Evolutionary conservation across 805 yeast genomes (phyloP).

Genomic region (Saccharomycopsis selenospora): DNA sequence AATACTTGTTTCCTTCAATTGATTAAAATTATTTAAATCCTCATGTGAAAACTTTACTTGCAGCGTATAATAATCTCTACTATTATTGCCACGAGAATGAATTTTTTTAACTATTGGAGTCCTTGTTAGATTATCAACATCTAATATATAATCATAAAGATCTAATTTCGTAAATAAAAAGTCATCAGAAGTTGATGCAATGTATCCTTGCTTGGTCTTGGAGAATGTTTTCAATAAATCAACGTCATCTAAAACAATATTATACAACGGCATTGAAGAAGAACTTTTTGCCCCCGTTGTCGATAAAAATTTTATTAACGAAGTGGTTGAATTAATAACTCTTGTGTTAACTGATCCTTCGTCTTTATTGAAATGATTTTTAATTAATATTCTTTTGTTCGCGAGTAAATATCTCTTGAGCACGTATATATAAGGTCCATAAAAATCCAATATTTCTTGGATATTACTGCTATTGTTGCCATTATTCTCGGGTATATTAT

Average conservation of each 20-base stretch:
- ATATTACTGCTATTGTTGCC: not conserved
- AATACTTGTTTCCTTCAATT: not conserved
- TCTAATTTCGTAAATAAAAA: slow-evolving; percentile 5
- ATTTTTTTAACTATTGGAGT: slow-evolving; percentile 4
- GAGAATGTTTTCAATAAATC: not conserved
- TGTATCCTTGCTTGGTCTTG: slow-evolving; percentile 4
- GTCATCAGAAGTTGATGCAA: slow-evolving; percentile 16
- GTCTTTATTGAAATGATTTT: slow-evolving; percentile 9
- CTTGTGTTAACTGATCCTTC: not conserved
- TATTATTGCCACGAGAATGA: not conserved
- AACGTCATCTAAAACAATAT: slow-evolving; percentile 12
- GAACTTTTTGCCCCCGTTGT: not conserved
- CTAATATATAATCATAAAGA: slow-evolving; percentile 15
- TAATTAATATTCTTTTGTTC: slow-evolving; percentile 9
- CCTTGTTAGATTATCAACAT: slow-evolving; percentile 7
- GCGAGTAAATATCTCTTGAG: slow-evolving; percentile 8
- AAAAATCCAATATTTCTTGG: not conserved
- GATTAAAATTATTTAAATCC: slow-evolving; percentile 7
- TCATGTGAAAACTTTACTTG: slow-evolving; percentile 1
- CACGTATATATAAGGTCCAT: slow-evolving; percentile 10
- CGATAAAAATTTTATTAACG: not conserved
- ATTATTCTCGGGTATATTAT: not conserved
- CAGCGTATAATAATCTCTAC: not conserved
- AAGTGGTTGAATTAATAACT: slow-evolving; percentile 8
- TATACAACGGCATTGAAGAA: slow-evolving; percentile 6